These are phyloP conservation scores for Oryza brachyantha DNA, from an alignment of 176 grass and related monocot species.

Conservation along the genomic window DNA sequence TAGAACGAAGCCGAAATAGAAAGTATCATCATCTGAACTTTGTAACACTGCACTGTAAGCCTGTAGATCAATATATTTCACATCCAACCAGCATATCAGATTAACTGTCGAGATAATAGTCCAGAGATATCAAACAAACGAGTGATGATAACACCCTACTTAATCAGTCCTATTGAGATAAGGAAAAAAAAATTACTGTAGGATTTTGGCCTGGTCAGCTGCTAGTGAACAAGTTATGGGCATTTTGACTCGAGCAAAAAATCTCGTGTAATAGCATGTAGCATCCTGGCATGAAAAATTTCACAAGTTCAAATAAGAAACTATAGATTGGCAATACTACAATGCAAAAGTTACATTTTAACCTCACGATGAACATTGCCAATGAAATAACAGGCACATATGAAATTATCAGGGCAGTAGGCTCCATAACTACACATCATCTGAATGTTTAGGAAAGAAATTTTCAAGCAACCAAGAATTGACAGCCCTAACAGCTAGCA, in stretches of 20 bases:
- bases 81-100: conserved; percentile 62
- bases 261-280: neutral
- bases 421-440: neutral
- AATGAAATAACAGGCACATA: neutral
- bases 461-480: no score
- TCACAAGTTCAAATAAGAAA: neutral
- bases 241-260: neutral
- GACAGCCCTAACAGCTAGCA: neutral
- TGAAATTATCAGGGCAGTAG: neutral
- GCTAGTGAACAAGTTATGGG: neutral
- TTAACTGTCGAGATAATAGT: conserved; percentile 77
- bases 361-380: neutral
- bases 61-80: conserved; percentile 57
- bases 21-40: conserved; percentile 16
- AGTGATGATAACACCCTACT: neutral
- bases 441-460: neutral
- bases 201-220: neutral
- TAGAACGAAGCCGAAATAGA: neutral
- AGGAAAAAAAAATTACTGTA: neutral
- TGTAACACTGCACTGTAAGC: conserved; percentile 75
- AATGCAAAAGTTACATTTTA: neutral
- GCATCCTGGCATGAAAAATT: neutral
- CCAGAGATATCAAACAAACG: conserved; percentile 35
- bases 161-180: neutral
- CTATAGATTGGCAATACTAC: neutral